These are phyloP conservation scores for Colletotrichum noveboracense DNA, from an alignment of 2,329 filamentous ascomycete species.

Conservation along the genomic window DNA sequence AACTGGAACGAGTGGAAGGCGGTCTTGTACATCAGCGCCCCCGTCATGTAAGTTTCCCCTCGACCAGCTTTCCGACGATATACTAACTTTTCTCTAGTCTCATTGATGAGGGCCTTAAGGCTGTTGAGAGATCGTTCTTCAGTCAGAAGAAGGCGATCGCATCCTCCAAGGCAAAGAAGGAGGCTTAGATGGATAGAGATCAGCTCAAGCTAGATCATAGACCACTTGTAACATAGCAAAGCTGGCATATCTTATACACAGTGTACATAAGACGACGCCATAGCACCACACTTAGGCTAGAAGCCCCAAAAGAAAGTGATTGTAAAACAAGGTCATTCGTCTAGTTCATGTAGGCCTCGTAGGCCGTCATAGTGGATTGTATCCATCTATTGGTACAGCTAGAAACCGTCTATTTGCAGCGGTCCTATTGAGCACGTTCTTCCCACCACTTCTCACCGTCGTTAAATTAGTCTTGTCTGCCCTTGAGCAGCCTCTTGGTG, in stretches of 20 bases:
- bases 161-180: conserved; percentile 56
- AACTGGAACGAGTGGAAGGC: conserved; percentile 91
- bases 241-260: conserved; percentile 18
- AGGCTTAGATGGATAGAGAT: conserved; percentile 44
- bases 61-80: background rate
- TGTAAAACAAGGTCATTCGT: conserved; percentile 15
- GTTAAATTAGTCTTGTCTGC: conserved; percentile 80
- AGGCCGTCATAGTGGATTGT: conserved; percentile 18
- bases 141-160: conserved; percentile 51
- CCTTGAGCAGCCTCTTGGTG: conserved; percentile 97
- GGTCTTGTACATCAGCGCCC: conserved; percentile 84
- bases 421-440: conserved; percentile 11
- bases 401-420: conserved; percentile 23
- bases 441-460: background rate
- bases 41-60: conserved; percentile 78
- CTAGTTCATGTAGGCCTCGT: conserved; percentile 17
- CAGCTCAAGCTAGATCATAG: conserved; percentile 31
- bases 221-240: conserved; percentile 29
- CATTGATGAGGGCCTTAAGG: conserved; percentile 86
- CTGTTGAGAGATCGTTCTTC: conserved; percentile 73
- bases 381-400: conserved; percentile 41
- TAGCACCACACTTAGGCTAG: conserved; percentile 2
- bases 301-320: background rate
- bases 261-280: conserved; percentile 7
- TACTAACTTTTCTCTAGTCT: conserved; percentile 51